Conservation (phyloP, 192 early-diverging fungal genomes). For the Backusella tuberculispora region DNA sequence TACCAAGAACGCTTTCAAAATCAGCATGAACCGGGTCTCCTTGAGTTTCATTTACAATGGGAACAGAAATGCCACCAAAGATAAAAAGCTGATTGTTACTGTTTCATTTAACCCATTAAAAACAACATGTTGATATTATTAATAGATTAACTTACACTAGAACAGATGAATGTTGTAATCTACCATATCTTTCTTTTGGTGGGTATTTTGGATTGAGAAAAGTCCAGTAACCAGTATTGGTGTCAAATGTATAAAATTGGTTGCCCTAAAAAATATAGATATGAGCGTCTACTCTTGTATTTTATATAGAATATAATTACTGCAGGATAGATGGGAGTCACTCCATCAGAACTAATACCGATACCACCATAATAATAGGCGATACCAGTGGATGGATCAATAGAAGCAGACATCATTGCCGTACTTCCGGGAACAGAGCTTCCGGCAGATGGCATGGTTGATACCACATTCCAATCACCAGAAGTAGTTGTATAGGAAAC, state of each 20-base stretch:
- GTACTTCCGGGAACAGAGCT: neutral
- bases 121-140: neutral
- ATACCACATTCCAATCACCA: neutral
- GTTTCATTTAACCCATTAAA: neutral
- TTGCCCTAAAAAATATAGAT: neutral
- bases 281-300: neutral
- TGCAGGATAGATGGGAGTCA: constrained; percentile 10
- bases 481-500: neutral
- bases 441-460: neutral
- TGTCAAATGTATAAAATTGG: constrained; percentile 10
- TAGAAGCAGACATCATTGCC: constrained; percentile 2
- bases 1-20: constrained; percentile 29
- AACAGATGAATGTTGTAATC: constrained; percentile 9
- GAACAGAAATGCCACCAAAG: constrained; percentile 18
- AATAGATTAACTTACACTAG: neutral
- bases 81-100: constrained; percentile 27
- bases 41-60: neutral
- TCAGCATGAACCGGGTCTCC: neutral
- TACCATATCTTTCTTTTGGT: constrained; percentile 12
- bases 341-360: neutral
- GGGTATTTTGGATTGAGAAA: neutral
- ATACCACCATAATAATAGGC: constrained; percentile 22
- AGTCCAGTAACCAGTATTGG: neutral
- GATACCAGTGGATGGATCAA: constrained; percentile 9
- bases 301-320: neutral